Base-by-base conservation (phyloP, 148 eudicot species). In the Chenopodium berlandieri region DNA sequence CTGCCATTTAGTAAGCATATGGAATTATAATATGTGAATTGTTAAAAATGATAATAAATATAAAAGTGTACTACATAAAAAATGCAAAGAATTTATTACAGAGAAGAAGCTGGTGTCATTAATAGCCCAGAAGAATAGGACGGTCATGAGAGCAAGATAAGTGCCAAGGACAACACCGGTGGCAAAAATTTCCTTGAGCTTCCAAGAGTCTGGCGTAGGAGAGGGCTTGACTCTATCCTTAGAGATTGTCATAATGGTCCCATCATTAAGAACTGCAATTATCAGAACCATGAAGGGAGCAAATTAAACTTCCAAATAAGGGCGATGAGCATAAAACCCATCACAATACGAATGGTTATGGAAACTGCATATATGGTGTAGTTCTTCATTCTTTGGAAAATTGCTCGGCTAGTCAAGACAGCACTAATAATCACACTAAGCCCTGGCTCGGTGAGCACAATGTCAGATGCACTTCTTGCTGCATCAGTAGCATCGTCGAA, bases 401-500 rank as follows among this genome's bases (percentile, higher is more conserved):
- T 92, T 70, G 95, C 97, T 71, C 97, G 79, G 81, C 94, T 91
- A 11, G 92, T 91, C 82, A 91, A 71, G 50, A 91, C 92, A 0
- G 97, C 97, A 50, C 94, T 90, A 20, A 91, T 85, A 58, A 93
- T 91, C 82, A 93, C 97, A 84, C 97, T 91, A 12, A 93, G 82
- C 68, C 97, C 97, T 10, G 97, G 94, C 79, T 93, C 93, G 0
- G 97, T 93, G 27, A 93, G 83, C 58, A 91, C 97, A 37, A 93
- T 93, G 78, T 93, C 97, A 0, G 97, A 93, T 81, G 97, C 94
- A 79, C 97, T 76, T 47, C 97, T 80, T 7, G 97, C 97, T n/a
- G 97, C 97, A 79, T 93, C 97, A 1, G 97, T 93, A 65, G 97
- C 97, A 86, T 93, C 94, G n/a, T 89, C 97, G 22, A 92, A 93